These are phyloP conservation scores for Agaricales sp. DNA, from an alignment of 1,284 basidiomycete genomes.

Conservation along the genomic window DNA sequence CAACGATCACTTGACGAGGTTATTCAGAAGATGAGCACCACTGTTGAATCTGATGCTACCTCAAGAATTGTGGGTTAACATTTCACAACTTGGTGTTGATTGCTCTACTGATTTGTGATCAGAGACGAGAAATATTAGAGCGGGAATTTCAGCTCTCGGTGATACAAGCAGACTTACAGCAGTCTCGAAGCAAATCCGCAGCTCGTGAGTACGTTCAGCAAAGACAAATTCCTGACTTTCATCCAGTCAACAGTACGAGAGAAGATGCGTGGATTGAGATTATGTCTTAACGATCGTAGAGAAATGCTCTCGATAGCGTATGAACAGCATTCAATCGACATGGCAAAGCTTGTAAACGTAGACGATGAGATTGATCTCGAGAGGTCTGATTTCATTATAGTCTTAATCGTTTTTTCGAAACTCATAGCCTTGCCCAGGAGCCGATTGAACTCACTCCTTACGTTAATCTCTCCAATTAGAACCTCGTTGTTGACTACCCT, in stretches of 20 bases:
- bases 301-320: not conserved
- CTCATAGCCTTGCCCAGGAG: conserved; percentile 26
- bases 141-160: conserved; percentile 42
- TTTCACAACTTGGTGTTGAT: conserved; percentile 4
- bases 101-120: conserved; percentile 12
- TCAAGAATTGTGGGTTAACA: conserved; percentile 33
- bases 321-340: not conserved
- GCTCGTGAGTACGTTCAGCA: conserved; percentile 30
- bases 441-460: conserved; percentile 32
- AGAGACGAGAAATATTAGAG: conserved; percentile 58
- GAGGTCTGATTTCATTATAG: conserved; percentile 24
- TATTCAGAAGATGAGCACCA: conserved; percentile 40
- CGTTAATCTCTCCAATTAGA: conserved; percentile 43
- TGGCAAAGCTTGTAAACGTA: conserved; percentile 13
- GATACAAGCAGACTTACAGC: conserved; percentile 27
- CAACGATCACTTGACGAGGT: conserved; percentile 46
- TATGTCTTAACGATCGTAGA: not conserved
- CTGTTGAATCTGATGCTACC: conserved; percentile 33
- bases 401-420: conserved; percentile 4
- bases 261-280: not conserved
- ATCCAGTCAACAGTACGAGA: not conserved
- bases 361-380: conserved; percentile 29
- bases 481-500: conserved; percentile 69
- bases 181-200: conserved; percentile 31
- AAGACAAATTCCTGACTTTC: conserved; percentile 10